A percentile compares a stretch with the other conserved stretches of the same genome.
Conservation (phyloP, 805 yeast species). For the Myxozyma kluyveri region DNA sequence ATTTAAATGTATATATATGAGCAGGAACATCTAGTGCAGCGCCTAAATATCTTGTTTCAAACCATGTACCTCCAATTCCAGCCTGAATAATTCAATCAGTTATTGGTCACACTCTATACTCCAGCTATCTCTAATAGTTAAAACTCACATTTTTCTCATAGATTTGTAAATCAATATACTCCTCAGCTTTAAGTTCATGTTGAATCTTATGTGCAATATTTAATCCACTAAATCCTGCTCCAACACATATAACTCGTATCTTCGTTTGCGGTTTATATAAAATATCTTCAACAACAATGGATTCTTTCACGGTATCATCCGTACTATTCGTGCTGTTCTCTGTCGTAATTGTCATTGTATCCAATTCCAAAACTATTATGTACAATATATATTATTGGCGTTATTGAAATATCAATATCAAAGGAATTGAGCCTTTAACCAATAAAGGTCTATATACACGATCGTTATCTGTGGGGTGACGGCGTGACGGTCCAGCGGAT, state of each 20-base stretch:
- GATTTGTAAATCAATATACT: slow-evolving; percentile 9
- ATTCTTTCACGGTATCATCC: too few relatives aligned
- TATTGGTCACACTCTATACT: neutral
- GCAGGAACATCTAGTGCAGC: slow-evolving; percentile 36
- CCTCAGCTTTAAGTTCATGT: slow-evolving; percentile 10
- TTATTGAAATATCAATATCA: too few relatives aligned
- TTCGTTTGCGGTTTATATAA: slow-evolving; percentile 5
- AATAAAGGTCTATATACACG: too few relatives aligned
- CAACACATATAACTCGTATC: slow-evolving; percentile 6
- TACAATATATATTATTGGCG: too few relatives aligned
- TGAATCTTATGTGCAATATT: slow-evolving; percentile 13
- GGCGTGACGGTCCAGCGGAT: too few relatives aligned
- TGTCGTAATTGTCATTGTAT: too few relatives aligned
- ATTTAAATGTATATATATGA: slow-evolving; percentile 33
- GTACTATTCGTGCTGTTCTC: too few relatives aligned
- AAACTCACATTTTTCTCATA: slow-evolving; percentile 7
- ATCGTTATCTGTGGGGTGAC: too few relatives aligned
- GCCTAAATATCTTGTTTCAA: slow-evolving; percentile 32
- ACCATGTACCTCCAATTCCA: slow-evolving; percentile 37
- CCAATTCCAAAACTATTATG: too few relatives aligned
- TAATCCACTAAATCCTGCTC: slow-evolving; percentile 14
- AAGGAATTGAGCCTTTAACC: too few relatives aligned
- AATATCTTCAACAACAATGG: slow-evolving; percentile 2
- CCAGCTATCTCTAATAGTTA: neutral
- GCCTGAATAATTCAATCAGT: too few relatives aligned